phyloP scores from a whole-genome alignment of 108 stramenopile genomes.

The Poteriospumella lacustris region DNA sequence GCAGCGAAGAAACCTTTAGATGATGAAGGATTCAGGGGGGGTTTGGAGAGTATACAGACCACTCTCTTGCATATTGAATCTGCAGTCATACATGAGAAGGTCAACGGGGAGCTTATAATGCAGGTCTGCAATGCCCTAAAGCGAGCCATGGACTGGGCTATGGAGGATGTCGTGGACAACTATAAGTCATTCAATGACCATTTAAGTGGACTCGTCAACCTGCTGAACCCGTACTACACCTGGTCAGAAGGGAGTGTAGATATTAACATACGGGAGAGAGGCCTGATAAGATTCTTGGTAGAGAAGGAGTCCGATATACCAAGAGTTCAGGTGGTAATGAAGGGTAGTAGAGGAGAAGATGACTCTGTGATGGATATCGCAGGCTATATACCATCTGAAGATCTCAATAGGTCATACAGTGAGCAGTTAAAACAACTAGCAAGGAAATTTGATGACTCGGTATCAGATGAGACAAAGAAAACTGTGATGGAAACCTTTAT shows the following conservation, averaged over 20 bases:
- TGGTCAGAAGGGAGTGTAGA: conserved; percentile 6
- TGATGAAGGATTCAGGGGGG: conserved; percentile 2
- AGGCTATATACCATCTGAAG: conserved; percentile 7
- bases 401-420: conserved; percentile 8
- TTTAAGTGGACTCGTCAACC: conserved; percentile 7
- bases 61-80: conserved; percentile 8
- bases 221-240: conserved; percentile 6
- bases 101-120: conserved; percentile 7
- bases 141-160: conserved; percentile 5
- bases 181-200: conserved; percentile 8
- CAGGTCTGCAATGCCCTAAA: conserved; percentile 6
- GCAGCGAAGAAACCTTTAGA: conserved; percentile 7
- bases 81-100: conserved; percentile 7
- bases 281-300: conserved; percentile 7
- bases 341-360: conserved; percentile 7
- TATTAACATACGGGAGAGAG: conserved; percentile 7
- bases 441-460: conserved; percentile 7
- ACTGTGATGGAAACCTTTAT: conserved; percentile 8
- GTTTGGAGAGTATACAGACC: conserved; percentile 7
- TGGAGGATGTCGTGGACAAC: conserved; percentile 6
- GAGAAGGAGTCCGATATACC: conserved; percentile 6
- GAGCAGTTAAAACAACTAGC: conserved; percentile 2
- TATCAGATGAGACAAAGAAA: conserved; percentile 8
- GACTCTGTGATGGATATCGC: conserved; percentile 6
- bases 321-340: conserved; percentile 2